phyloP scores from a whole-genome alignment of 345 rosid species.

The Excoecaria cochinchinensis region DNA sequence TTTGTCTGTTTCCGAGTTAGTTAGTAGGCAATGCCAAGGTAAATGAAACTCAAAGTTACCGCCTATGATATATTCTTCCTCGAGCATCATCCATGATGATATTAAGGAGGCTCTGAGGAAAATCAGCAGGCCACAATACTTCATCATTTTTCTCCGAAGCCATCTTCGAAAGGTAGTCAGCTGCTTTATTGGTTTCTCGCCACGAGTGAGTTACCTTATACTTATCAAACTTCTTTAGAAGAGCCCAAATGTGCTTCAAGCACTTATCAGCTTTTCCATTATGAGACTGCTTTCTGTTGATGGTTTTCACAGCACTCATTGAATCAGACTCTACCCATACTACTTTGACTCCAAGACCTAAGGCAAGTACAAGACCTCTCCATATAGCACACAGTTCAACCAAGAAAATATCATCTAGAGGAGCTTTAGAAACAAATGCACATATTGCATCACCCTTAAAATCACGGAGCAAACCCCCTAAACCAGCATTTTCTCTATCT shows the following conservation, averaged over 20 bases:
- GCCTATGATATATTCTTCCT: constrained; percentile 31
- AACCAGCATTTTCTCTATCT: constrained; percentile 21
- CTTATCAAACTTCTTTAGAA: constrained; percentile 26
- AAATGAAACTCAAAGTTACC: neutral
- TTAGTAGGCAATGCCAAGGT: neutral
- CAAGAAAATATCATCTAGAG: constrained; percentile 30
- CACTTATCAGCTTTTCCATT: constrained; percentile 25
- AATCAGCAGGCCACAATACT: constrained; percentile 33
- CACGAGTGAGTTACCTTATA: constrained; percentile 33
- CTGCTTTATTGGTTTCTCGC: constrained; percentile 42
- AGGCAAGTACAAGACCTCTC: constrained; percentile 44
- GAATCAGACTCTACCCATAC: constrained; percentile 48
- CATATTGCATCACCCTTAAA: constrained; percentile 29
- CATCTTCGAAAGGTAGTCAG: constrained; percentile 40
- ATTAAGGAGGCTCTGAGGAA: constrained; percentile 27
- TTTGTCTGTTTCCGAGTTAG: too few species aligned
- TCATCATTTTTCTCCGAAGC: constrained; percentile 21
- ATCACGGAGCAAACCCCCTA: constrained; percentile 42
- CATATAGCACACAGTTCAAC: constrained; percentile 44
- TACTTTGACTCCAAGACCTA: constrained; percentile 21
- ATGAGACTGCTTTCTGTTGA: constrained; percentile 27
- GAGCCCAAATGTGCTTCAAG: constrained; percentile 32
- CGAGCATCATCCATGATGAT: constrained; percentile 38
- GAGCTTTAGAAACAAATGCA: constrained; percentile 40
- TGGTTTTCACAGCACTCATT: constrained; percentile 38